phyloP scores from a whole-genome alignment of 2,329 filamentous ascomycete genomes.

The Fusarium fujikuroi region DNA sequence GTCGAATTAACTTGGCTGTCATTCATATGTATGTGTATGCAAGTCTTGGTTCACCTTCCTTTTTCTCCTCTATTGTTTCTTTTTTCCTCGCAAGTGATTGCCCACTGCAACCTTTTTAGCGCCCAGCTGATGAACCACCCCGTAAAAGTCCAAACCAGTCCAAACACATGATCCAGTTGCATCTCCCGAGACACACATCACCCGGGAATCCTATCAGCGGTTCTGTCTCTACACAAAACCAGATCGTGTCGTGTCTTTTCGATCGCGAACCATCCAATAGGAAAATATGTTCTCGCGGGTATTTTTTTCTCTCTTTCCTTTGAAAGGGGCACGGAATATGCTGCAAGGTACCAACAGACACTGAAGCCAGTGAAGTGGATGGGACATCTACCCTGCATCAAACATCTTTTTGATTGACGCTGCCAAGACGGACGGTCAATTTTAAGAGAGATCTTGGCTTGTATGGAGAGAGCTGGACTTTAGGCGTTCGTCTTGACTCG shows the following conservation, averaged over 20 bases:
- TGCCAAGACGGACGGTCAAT: neutral
- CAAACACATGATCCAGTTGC: constrained; percentile 9
- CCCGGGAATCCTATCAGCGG: neutral
- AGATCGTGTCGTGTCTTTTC: neutral
- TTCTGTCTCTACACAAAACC: neutral
- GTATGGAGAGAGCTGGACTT: neutral
- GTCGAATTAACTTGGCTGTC: neutral
- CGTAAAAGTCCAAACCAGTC: neutral
- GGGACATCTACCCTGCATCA: constrained; percentile 16
- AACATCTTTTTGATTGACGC: neutral
- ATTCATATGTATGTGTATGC: neutral
- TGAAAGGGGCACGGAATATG: neutral
- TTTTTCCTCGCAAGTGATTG: neutral
- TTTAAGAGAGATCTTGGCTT: neutral
- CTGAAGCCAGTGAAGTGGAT: neutral
- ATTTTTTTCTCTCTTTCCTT: neutral
- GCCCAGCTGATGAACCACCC: neutral
- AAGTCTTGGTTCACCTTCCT: neutral
- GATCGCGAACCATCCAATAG: neutral
- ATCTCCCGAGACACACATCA: constrained; percentile 22
- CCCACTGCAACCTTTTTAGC: neutral
- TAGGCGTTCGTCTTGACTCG: neutral
- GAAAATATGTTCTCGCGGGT: neutral
- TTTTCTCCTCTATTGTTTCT: neutral
- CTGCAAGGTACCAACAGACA: constrained; percentile 16